Evolutionary conservation across 805 yeast genomes (phyloP).

Genomic region (Myxozyma sirexii): DNA sequence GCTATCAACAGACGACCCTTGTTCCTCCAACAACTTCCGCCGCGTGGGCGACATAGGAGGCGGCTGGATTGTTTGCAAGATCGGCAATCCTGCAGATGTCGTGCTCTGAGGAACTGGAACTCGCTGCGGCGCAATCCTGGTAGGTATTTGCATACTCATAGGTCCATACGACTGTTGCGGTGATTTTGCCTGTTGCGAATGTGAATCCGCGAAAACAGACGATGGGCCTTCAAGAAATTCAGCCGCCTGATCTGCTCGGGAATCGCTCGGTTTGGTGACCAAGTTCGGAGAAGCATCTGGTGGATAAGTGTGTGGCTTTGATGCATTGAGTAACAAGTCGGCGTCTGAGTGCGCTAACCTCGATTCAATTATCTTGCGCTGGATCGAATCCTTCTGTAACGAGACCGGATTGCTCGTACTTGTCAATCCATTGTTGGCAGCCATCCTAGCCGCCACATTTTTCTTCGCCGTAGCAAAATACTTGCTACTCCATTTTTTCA

Average conservation of each 20-base stretch:
- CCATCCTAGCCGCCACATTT: slow-evolving; percentile 21
- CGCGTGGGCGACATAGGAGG: slow-evolving; percentile 26
- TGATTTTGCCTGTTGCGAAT: not conserved
- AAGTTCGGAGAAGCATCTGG: slow-evolving; percentile 11
- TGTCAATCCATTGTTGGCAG: not conserved
- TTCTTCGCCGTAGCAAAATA: slow-evolving; percentile 31
- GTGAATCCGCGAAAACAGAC: slow-evolving; percentile 9
- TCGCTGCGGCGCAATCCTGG: slow-evolving; percentile 2
- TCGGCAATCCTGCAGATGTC: not conserved
- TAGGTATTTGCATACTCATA: slow-evolving; percentile 28
- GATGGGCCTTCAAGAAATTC: slow-evolving; percentile 28
- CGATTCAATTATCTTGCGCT: slow-evolving; percentile 27
- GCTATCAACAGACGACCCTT: not conserved
- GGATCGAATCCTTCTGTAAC: slow-evolving; percentile 23
- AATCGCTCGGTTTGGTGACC: slow-evolving; percentile 5
- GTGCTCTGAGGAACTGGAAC: slow-evolving; percentile 1
- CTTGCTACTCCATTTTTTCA: slow-evolving; percentile 30
- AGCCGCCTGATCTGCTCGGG: slow-evolving; percentile 18
- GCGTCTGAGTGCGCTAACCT: slow-evolving; percentile 18
- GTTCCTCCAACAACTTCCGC: slow-evolving; percentile 7
- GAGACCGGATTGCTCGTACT: slow-evolving; percentile 19
- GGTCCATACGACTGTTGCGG: slow-evolving; percentile 16
- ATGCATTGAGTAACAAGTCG: slow-evolving; percentile 25
- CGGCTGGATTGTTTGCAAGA: slow-evolving; percentile 11
- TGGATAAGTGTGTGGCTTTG: slow-evolving; percentile 29